These are phyloP conservation scores for Gnetum montanum DNA, from an alignment of 75 land plant species.

Conservation along the genomic window DNA sequence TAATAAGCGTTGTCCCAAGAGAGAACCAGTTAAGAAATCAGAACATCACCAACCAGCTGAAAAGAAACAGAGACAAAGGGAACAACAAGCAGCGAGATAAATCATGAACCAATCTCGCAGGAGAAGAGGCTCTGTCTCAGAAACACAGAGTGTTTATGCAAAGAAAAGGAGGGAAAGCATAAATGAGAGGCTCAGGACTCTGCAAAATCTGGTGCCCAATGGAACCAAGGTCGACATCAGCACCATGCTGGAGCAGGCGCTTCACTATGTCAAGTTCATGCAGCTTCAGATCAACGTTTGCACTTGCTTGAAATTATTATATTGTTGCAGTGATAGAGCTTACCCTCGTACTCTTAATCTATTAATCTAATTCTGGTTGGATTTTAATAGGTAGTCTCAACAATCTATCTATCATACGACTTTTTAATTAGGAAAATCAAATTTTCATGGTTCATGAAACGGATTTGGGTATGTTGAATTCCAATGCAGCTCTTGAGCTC, in stretches of 20 bases:
- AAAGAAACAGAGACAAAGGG: too few relatives aligned
- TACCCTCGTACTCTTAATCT: too few relatives aligned
- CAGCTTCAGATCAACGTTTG: slow-evolving; percentile 71
- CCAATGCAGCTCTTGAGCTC: background rate
- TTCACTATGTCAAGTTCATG: slow-evolving; percentile 74
- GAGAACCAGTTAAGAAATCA: too few relatives aligned
- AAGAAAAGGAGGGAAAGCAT: too few relatives aligned
- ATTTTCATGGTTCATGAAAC: background rate
- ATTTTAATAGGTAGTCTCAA: background rate
- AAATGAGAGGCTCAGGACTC: too few relatives aligned
- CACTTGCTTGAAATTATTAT: background rate
- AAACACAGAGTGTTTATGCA: too few relatives aligned
- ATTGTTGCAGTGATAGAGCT: background rate
- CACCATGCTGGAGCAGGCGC: slow-evolving; percentile 81
- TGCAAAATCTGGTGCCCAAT: slow-evolving; percentile 77
- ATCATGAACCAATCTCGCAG: too few relatives aligned
- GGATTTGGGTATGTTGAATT: background rate
- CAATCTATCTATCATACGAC: background rate
- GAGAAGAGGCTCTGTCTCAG: too few relatives aligned
- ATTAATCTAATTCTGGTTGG: too few relatives aligned
- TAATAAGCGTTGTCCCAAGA: too few relatives aligned
- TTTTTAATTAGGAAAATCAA: background rate
- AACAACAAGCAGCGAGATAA: too few relatives aligned
- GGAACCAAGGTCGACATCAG: slow-evolving; percentile 82
- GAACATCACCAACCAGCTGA: too few relatives aligned